Evolutionary conservation across 768 basidiomycete species (phyloP).

Genomic region (Auriscalpium microsporum): DNA sequence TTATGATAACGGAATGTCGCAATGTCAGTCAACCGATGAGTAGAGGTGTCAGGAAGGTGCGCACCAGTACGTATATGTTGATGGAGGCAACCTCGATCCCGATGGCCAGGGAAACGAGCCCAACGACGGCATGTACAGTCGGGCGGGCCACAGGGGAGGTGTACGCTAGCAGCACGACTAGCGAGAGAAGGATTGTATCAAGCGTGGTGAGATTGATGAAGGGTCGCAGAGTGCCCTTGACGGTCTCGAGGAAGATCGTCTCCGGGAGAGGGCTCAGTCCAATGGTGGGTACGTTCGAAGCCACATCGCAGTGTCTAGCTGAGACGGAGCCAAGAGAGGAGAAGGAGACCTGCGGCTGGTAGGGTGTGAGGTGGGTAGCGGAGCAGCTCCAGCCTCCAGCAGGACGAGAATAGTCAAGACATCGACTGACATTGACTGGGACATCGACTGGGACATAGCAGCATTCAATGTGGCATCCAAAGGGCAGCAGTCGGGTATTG

Average conservation of each 20-base stretch:
- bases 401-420: too few relatives aligned
- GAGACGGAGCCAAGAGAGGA: too few relatives aligned
- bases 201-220: constrained; percentile 9
- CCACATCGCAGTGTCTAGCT: too few relatives aligned
- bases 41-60: not conserved
- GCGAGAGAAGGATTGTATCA: constrained; percentile 5
- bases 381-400: not conserved
- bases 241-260: constrained; percentile 7
- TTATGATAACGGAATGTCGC: too few relatives aligned
- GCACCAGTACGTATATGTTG: constrained; percentile 8
- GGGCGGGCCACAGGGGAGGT: not conserved
- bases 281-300: constrained; percentile 1
- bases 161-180: constrained; percentile 5
- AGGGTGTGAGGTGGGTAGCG: too few relatives aligned
- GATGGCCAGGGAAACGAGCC: constrained; percentile 3
- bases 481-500: too few relatives aligned
- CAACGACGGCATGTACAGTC: not conserved
- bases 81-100: constrained; percentile 5
- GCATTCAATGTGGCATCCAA: too few relatives aligned
- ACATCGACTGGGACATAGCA: too few relatives aligned
- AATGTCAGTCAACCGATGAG: not conserved
- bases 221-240: constrained; percentile 9
- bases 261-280: constrained; percentile 9
- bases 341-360: too few relatives aligned
- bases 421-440: not conserved